A percentile compares a stretch with the other conserved stretches of the same genome.
Evolutionary conservation across 164 flowering plant genomes (phyloP).

Genomic region (Warburgia ugandensis): DNA sequence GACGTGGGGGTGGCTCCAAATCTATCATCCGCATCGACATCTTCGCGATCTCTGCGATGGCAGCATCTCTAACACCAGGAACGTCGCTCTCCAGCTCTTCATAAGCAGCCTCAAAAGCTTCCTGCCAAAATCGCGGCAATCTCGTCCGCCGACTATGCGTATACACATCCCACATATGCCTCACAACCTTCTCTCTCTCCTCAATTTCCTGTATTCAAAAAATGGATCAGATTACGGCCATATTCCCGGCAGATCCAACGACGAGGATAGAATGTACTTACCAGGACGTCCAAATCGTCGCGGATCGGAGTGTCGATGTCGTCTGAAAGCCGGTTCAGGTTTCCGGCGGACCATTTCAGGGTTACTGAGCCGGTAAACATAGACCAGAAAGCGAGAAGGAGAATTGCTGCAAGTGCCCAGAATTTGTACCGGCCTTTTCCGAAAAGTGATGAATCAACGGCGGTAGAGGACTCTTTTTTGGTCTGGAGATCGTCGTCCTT

Average conservation of each 20-base stretch:
- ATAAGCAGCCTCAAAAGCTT: conserved; percentile 92
- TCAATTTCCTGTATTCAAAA: conserved; percentile 68
- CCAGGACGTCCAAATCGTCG: conserved; percentile 91
- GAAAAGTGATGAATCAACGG: conserved; percentile 33
- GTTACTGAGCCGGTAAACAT: conserved; percentile 94
- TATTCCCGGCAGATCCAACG: background rate
- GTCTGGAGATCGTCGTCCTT: conserved; percentile 61
- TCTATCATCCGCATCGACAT: conserved; percentile 66
- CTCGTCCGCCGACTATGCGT: conserved; percentile 65
- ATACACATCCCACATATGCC: conserved; percentile 98
- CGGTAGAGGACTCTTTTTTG: conserved; percentile 29
- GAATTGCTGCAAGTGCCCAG: conserved; percentile 84
- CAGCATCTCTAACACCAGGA: conserved; percentile 58
- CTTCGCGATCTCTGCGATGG: conserved; percentile 89
- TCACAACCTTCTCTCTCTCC: conserved; percentile 97
- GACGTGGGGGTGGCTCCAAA: conserved; percentile 52
- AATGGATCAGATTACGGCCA: background rate
- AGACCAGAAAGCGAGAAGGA: conserved; percentile 92
- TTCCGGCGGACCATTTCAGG: conserved; percentile 88
- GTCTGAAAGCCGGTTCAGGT: conserved; percentile 55
- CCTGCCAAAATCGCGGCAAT: conserved; percentile 83
- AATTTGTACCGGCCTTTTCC: conserved; percentile 84
- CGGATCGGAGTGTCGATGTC: conserved; percentile 45
- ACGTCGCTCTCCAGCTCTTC: conserved; percentile 77
- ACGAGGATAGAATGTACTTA: conserved; percentile 9